Evolutionary conservation across 139 green algal species (phyloP), one percentile per base, ranked within the genome.

Genomic region (Ettlia oleoabundans): DNA sequence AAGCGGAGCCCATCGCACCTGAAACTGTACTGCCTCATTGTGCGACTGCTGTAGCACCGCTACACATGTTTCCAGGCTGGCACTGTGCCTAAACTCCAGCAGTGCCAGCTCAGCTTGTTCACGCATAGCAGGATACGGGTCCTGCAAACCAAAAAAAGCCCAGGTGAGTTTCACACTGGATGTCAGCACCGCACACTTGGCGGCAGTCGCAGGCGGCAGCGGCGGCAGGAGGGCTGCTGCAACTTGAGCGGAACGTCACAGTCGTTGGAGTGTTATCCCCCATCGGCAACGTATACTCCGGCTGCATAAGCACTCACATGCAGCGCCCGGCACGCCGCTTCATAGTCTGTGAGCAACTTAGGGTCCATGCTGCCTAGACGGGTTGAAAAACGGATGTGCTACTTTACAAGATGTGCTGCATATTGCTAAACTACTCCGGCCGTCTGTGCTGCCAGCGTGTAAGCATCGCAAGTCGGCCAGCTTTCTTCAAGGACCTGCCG

Each of bases 11-110:
- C 4, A 7, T 1, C 22, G 26, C 1, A 10, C 80, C 71, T 85
- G 88, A 53, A 92, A 90, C 42, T 68, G 67, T 10, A 86, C 88
- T 6, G 83, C 73, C n/a, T 75, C 81, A 4, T 61, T 72, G 41
- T 13, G 6, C 15, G 85, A 88, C 26, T 83, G 82, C 38, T 92
- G 85, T 18, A 94, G 81, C 28, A 96, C 91, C 70, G 90, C 76
- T 6, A 85, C 84, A 74, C 89, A 94, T 2, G 87, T 89, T 40
- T 73, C 64, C 28, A 95, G 47, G 26, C 90, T 72, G 2, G 80
- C 68, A 1, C 67, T 62, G 55, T 73, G 69, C 0, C 88, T 72
- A 66, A 96, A 95, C n/a, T 87, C 84, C 0, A 94, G 81, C 43
- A 96, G 86, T 7, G 78, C 73, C 33, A 78, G 82, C 76, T 92